Conservation (phyloP, 345 rosid species). For the Murraya paniculata region DNA sequence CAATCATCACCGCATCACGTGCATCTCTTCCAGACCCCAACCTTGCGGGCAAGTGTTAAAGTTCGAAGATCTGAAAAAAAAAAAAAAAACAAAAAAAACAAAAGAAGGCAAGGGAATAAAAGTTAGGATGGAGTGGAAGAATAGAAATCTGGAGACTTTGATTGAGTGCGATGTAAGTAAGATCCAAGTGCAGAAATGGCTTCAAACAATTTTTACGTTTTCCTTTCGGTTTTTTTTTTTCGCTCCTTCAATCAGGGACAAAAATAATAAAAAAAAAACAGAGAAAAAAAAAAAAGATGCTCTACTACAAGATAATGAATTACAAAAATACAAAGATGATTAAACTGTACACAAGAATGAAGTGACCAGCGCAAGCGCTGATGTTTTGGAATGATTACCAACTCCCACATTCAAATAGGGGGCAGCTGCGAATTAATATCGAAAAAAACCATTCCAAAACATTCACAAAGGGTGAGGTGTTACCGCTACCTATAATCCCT, state of each 20-base stretch:
- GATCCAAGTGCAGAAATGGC: neutral
- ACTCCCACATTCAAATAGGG: slow-evolving; percentile 35
- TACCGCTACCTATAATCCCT: neutral
- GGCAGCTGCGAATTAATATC: slow-evolving; percentile 36
- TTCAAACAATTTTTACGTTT: neutral
- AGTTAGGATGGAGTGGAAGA: neutral
- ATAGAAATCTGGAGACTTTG: neutral
- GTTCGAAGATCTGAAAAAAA: too few relatives aligned
- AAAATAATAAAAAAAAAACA: neutral
- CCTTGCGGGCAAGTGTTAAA: too few relatives aligned
- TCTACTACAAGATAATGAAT: slow-evolving; percentile 33
- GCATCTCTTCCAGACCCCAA: too few relatives aligned
- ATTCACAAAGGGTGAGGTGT: neutral
- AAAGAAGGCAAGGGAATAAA: too few relatives aligned
- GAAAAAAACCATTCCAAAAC: slow-evolving; percentile 44
- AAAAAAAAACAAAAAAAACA: too few relatives aligned
- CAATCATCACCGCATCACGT: too few relatives aligned
- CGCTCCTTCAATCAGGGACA: neutral
- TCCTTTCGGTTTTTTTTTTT: neutral
- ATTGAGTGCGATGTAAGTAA: neutral
- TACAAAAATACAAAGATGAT: slow-evolving; percentile 39
- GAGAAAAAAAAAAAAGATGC: slow-evolving; percentile 4
- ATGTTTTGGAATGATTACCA: slow-evolving; percentile 45
- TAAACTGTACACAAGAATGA: slow-evolving; percentile 63
- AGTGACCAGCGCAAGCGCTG: slow-evolving; percentile 22